A percentile compares a stretch with the other conserved stretches of the same genome.
Conservation (phyloP, 768 basidiomycete species). For the Trametes villosa region DNA sequence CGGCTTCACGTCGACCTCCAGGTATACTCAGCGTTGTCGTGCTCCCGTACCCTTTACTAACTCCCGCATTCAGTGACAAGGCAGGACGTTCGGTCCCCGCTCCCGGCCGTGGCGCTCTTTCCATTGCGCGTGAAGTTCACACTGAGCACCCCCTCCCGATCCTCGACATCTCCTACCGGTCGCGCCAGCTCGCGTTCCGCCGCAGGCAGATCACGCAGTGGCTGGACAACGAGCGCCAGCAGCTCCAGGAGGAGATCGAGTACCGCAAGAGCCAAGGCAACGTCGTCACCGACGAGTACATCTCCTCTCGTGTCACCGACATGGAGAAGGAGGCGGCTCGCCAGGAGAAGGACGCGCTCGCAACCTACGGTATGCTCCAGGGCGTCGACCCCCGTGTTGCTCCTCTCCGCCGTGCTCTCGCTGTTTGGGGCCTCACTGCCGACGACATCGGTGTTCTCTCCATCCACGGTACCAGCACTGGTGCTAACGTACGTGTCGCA, state of each 20-base stretch:
- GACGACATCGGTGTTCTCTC: conserved; percentile 92
- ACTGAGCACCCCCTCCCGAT: conserved; percentile 79
- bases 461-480: conserved; percentile 88
- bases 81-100: conserved; percentile 98
- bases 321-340: conserved; percentile 89
- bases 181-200: conserved; percentile 94
- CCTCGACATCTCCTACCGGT: conserved; percentile 85
- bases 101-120: conserved; percentile 91
- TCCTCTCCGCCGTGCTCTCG: conserved; percentile 92
- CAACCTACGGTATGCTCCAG: conserved; percentile 94
- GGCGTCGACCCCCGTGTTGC: conserved; percentile 84
- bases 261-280: conserved; percentile 58
- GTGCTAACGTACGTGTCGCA: conserved; percentile 62
- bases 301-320: conserved; percentile 75
- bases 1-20: conserved; percentile 95
- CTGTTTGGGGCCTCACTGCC: conserved; percentile 93
- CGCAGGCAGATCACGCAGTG: conserved; percentile 94
- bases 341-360: conserved; percentile 93
- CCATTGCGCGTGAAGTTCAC: conserved; percentile 83
- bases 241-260: conserved; percentile 80
- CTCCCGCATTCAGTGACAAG: conserved; percentile 72
- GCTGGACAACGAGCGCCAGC: conserved; percentile 85
- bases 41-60: conserved; percentile 4
- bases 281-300: conserved; percentile 63
- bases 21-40: conserved; percentile 53